phyloP scores from a whole-genome alignment of 2,329 filamentous ascomycete species.

The Cladosporium colombiae region DNA sequence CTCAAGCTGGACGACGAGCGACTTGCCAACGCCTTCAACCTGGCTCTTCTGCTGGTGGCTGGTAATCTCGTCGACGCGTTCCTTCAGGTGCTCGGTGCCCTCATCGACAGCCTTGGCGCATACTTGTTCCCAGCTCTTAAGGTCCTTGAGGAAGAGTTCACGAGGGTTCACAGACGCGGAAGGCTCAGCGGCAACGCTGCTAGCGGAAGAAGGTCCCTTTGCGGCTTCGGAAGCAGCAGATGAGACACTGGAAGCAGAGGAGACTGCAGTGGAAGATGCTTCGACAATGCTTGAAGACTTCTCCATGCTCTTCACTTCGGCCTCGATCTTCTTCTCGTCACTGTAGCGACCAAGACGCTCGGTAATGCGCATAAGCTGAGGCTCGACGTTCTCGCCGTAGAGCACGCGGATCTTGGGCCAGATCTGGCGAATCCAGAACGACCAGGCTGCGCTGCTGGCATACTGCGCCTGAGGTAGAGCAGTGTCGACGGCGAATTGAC shows the following conservation, averaged over 20 bases:
- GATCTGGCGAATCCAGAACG: conserved; percentile 73
- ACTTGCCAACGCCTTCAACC: conserved; percentile 65
- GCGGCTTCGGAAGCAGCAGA: conserved; percentile 32
- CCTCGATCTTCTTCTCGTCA: conserved; percentile 63
- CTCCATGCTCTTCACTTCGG: conserved; percentile 58
- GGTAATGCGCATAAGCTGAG: conserved; percentile 88
- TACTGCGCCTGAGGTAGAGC: conserved; percentile 72
- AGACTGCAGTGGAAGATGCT: conserved; percentile 29
- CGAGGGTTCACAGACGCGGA: conserved; percentile 47
- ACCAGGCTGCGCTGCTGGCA: conserved; percentile 67
- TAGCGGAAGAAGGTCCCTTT: conserved; percentile 29
- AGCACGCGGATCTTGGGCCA: conserved; percentile 80
- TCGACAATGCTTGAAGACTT: conserved; percentile 31
- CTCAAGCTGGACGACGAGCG: conserved; percentile 68
- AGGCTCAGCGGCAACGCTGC: conserved; percentile 48
- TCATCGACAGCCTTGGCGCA: conserved; percentile 84
- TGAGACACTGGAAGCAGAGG: conserved; percentile 31
- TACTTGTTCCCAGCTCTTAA: conserved; percentile 83
- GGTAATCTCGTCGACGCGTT: conserved; percentile 70
- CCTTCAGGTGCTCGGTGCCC: conserved; percentile 68
- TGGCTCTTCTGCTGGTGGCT: conserved; percentile 67
- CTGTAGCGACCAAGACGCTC: conserved; percentile 80
- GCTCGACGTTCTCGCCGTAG: conserved; percentile 91
- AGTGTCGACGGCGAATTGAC: conserved; percentile 67
- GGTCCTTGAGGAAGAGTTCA: conserved; percentile 70